Evolutionary conservation across 768 basidiomycete genomes (phyloP).

Genomic region (Dendrothele bispora): DNA sequence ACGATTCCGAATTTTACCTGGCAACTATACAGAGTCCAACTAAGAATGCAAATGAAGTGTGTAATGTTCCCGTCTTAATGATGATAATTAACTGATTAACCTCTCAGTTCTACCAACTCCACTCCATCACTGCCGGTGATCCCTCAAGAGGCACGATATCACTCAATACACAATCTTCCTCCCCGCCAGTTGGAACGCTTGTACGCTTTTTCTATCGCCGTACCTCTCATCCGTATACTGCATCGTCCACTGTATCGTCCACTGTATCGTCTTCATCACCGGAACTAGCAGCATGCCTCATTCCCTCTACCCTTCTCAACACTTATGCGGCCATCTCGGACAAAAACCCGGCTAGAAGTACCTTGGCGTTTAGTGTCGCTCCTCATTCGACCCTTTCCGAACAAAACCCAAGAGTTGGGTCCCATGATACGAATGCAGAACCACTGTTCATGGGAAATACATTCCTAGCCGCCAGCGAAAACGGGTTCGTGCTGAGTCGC

Average conservation of each 20-base stretch:
- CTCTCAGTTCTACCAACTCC: constrained; percentile 44
- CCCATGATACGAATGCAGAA: background rate
- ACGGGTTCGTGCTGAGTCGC: constrained; percentile 45
- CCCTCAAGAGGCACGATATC: constrained; percentile 70
- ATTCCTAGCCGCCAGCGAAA: constrained; percentile 55
- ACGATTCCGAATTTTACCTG: constrained; percentile 57
- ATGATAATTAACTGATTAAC: background rate
- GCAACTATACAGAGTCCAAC: constrained; percentile 36
- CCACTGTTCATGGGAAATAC: constrained; percentile 22
- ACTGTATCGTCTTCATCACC: too few relatives aligned
- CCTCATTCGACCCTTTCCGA: constrained; percentile 18
- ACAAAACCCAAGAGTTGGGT: constrained; percentile 1
- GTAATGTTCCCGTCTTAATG: background rate
- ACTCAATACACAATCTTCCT: constrained; percentile 45
- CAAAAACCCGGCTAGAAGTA: background rate
- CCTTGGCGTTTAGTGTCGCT: constrained; percentile 21
- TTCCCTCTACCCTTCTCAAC: constrained; percentile 5
- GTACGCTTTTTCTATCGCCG: constrained; percentile 41
- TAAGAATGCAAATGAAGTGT: constrained; percentile 23
- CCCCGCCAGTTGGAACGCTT: constrained; percentile 47
- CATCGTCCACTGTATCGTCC: constrained; percentile 18
- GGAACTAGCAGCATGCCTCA: constrained; percentile 25
- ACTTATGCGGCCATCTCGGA: background rate
- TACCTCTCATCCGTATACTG: background rate
- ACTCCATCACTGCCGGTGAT: constrained; percentile 68